These are phyloP conservation scores for Yamadazyma sp. DNA, from an alignment of 805 yeast genomes.

Conservation along the genomic window DNA sequence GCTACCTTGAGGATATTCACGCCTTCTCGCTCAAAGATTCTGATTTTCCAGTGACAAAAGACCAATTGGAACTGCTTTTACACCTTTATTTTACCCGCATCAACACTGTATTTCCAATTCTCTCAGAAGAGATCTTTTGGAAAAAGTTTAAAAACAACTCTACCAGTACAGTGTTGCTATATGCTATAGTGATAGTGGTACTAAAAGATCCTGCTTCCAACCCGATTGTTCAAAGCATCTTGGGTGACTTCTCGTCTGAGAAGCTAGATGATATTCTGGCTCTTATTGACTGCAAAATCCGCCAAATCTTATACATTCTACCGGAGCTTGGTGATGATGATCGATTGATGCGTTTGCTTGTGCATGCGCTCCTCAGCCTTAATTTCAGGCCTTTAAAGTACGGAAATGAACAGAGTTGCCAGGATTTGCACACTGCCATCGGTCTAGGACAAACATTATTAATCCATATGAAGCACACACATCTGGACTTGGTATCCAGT, in stretches of 20 bases:
- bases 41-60: conserved; percentile 20
- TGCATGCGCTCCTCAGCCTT: conserved; percentile 24
- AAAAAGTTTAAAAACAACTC: conserved; percentile 20
- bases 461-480: conserved; percentile 10
- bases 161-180: conserved; percentile 23
- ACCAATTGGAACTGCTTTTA: conserved; percentile 22
- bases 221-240: conserved; percentile 18
- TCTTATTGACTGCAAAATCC: conserved; percentile 27
- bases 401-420: conserved; percentile 32
- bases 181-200: conserved; percentile 29
- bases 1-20: conserved; percentile 10
- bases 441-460: conserved; percentile 11
- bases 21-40: conserved; percentile 32
- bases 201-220: conserved; percentile 28
- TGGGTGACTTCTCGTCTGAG: conserved; percentile 8
- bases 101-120: conserved; percentile 34
- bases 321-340: conserved; percentile 35
- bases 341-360: conserved; percentile 21
- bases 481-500: conserved; percentile 5
- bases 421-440: conserved; percentile 29
- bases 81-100: conserved; percentile 31
- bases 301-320: conserved; percentile 29
- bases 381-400: conserved; percentile 26
- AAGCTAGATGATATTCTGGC: not conserved
- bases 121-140: conserved; percentile 30